Percentiles rank a stretch among this genome's conserved stretches.
Evolutionary conservation across 1,139 yeast species (phyloP).

Genomic region (Saccharomyces hybrid): DNA sequence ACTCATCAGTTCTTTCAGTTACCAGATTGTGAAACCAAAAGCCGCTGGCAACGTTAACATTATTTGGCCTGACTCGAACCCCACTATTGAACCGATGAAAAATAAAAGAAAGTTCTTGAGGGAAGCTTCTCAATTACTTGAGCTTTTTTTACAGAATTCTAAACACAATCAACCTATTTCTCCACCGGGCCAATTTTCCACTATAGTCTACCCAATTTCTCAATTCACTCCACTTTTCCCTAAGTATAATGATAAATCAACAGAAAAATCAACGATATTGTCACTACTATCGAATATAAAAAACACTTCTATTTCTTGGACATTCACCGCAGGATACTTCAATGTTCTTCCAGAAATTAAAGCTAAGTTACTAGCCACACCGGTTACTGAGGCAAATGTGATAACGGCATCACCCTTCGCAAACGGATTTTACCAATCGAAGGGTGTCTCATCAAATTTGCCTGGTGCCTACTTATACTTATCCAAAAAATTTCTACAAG

Average conservation of each 20-base stretch:
- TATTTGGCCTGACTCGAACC: conserved; percentile 69
- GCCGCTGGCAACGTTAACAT: conserved; percentile 53
- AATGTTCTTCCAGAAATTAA: conserved; percentile 77
- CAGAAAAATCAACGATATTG: conserved; percentile 69
- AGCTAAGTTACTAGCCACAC: conserved; percentile 49
- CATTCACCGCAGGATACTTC: conserved; percentile 94
- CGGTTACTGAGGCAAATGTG: conserved; percentile 53
- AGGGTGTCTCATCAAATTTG: conserved; percentile 71
- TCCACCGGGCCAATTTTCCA: conserved; percentile 36
- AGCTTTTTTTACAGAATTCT: conserved; percentile 44
- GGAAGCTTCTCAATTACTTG: conserved; percentile 51
- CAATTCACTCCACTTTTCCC: conserved; percentile 78
- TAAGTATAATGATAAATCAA: conserved; percentile 49
- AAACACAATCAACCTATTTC: conserved; percentile 16
- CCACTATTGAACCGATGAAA: conserved; percentile 63
- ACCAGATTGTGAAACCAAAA: conserved; percentile 48
- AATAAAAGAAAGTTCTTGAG: conserved; percentile 50
- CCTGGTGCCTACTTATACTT: conserved; percentile 84
- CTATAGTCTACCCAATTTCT: conserved; percentile 85
- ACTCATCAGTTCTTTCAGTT: conserved; percentile 62
- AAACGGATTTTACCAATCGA: conserved; percentile 81
- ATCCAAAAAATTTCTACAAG: conserved; percentile 60
- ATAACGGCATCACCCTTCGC: conserved; percentile 91
- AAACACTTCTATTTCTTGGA: conserved; percentile 57
- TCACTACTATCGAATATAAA: conserved; percentile 53